A percentile compares a stretch with the other conserved stretches of the same genome.
Evolutionary conservation across 2,329 filamentous ascomycete genomes (phyloP).

Genomic region (Epichloe uncinata): DNA sequence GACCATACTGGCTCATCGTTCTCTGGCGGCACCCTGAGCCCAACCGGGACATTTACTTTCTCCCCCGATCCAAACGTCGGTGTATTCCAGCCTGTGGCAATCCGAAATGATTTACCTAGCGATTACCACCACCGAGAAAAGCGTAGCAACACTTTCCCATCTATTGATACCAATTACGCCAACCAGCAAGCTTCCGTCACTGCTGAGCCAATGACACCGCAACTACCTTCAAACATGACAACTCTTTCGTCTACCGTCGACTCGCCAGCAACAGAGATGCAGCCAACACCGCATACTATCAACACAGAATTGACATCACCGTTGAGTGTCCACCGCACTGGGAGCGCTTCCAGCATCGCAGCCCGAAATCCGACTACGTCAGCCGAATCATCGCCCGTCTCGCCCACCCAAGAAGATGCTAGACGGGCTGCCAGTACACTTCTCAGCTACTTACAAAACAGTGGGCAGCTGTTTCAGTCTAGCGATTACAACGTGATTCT

Average conservation of each 20-base stretch:
- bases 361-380: slow-evolving; percentile 12
- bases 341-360: slow-evolving; percentile 23
- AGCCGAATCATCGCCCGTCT: slow-evolving; percentile 44
- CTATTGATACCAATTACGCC: slow-evolving; percentile 48
- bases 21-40: slow-evolving; percentile 58
- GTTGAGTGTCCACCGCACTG: slow-evolving; percentile 20
- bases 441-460: slow-evolving; percentile 64
- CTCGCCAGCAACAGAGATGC: slow-evolving; percentile 35
- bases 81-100: slow-evolving; percentile 38
- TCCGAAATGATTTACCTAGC: slow-evolving; percentile 22
- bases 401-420: slow-evolving; percentile 76
- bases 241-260: slow-evolving; percentile 39
- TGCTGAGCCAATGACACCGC: slow-evolving; percentile 35
- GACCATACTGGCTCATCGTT: slow-evolving; percentile 43
- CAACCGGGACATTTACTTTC: slow-evolving; percentile 60
- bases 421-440: slow-evolving; percentile 69
- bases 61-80: slow-evolving; percentile 64
- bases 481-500: slow-evolving; percentile 66
- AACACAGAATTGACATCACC: slow-evolving; percentile 30
- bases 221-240: slow-evolving; percentile 32
- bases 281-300: slow-evolving; percentile 27
- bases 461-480: slow-evolving; percentile 53
- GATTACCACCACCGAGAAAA: slow-evolving; percentile 56
- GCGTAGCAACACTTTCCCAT: slow-evolving; percentile 76
- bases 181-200: slow-evolving; percentile 22